Percentiles rank a stretch among this genome's conserved stretches.
Conservation (phyloP, 2,329 filamentous ascomycete species). For the Didymellaceae sp. region DNA sequence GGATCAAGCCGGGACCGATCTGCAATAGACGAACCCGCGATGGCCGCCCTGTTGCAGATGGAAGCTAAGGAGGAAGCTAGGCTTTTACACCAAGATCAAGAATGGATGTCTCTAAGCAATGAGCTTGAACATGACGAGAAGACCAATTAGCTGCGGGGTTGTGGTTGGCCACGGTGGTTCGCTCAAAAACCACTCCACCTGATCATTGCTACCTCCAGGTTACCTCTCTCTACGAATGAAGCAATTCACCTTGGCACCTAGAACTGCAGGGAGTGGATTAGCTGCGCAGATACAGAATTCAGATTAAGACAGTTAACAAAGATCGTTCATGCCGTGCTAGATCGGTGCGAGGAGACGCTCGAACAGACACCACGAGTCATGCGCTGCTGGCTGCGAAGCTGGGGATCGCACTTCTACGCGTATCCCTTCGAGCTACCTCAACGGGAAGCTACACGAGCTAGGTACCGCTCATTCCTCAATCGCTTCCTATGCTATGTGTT, state of each 20-base stretch:
- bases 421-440: background rate
- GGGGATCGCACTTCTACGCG: background rate
- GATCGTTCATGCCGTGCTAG: background rate
- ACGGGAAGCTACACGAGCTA: background rate
- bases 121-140: slow-evolving; percentile 1
- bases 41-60: background rate
- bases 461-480: background rate
- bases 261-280: background rate
- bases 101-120: background rate
- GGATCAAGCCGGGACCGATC: too few relatives aligned
- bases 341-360: background rate
- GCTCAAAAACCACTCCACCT: slow-evolving; percentile 1
- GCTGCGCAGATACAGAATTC: background rate
- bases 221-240: background rate
- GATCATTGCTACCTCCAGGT: background rate
- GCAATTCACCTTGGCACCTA: background rate
- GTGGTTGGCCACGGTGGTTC: background rate
- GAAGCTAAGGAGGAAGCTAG: slow-evolving; percentile 4
- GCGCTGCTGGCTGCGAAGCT: background rate
- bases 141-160: background rate
- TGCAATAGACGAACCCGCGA: background rate
- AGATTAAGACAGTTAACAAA: background rate
- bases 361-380: background rate
- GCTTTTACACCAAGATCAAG: background rate
- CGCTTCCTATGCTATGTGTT: background rate